Evolutionary conservation across 768 basidiomycete species (phyloP), one percentile per base, ranked within the genome.

Genomic region (Suillus occidentalis): DNA sequence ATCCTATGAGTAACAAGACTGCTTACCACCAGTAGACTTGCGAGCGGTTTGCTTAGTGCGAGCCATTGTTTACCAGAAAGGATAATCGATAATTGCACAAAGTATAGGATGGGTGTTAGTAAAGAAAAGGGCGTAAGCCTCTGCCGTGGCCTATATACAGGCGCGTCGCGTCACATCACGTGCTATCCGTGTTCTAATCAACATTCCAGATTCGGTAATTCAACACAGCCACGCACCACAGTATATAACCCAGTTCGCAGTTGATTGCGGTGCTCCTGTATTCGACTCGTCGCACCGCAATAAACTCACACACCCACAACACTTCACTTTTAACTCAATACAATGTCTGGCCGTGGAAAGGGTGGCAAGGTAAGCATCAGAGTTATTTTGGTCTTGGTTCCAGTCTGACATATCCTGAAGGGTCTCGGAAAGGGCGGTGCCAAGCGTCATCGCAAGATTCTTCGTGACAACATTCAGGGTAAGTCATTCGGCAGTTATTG

Each of bases 361-460:
- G 91, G 94, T 82, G 94, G 94, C 77, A 96, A 95, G 84, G 88
- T 88, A 63, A 70, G 79, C 18, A 2, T 8, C 57, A 31, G 6
- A 61, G 1, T 42, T 16, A n/a, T 10, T 2, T n/a, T 64, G 2
- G 9, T 25, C 20, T 2, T 45, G n/a, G 60, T 43, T 42, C 56
- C 2, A 6, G 57, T 7, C 71, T 66, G 40, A 63, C 47, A 31
- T 25, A 45, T 45, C 13, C 20, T 45, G 36, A 73, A 87, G 87
- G 94, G 94, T 78, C 92, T 97, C 79, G 95, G 95, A 81, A 97
- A 96, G 88, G 94, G 95, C 73, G 95, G 95, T 77, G 92, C 93
- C 52, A 94, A 95, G 85, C 90, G 95, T 79, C 94, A 96, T 81
- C 90, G 95, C 76, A 97, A 97, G 83, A 95, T 97, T 80, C 87